Conservation (phyloP, 208 protist species). For the Phytomonas sp. region DNA sequence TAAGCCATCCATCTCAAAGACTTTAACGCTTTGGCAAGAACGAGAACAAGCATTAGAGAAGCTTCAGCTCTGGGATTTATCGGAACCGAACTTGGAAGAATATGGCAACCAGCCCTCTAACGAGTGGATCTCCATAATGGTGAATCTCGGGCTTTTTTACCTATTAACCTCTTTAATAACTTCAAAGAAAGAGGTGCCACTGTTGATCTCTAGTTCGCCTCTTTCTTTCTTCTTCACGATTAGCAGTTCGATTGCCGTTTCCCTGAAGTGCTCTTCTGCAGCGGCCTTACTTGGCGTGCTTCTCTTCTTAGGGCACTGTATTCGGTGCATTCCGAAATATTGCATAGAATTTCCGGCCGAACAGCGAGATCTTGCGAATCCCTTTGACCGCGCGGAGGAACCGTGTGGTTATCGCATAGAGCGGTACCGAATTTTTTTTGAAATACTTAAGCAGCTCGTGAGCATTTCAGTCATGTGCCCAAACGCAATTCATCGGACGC, state of each 20-base stretch:
- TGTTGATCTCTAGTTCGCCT: not conserved
- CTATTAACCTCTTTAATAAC: not conserved
- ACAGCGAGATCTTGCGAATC: not conserved
- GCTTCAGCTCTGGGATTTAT: not conserved
- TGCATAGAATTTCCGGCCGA: conserved; percentile 13
- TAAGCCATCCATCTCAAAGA: not conserved
- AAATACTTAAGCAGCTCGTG: conserved; percentile 41
- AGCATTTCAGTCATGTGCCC: conserved; percentile 42
- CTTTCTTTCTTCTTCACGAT: not conserved
- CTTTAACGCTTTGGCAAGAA: not conserved
- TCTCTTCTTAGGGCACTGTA: conserved; percentile 15
- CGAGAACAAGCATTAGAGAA: not conserved
- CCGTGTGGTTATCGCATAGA: conserved; percentile 4
- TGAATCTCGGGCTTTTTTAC: not conserved
- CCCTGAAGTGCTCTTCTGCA: conserved; percentile 8
- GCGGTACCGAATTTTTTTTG: conserved; percentile 49
- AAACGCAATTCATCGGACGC: conserved; percentile 20
- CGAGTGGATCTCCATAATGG: not conserved
- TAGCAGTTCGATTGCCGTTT: not conserved
- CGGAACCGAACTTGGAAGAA: not conserved
- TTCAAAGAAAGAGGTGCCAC: not conserved
- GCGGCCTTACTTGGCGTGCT: conserved; percentile 17
- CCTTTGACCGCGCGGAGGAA: not conserved
- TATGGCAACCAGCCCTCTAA: not conserved
- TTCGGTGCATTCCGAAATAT: conserved; percentile 19